Evolutionary conservation across 2,329 filamentous ascomycete species (phyloP), one percentile per base, ranked within the genome.

Genomic region (Fusarium bulbicola): DNA sequence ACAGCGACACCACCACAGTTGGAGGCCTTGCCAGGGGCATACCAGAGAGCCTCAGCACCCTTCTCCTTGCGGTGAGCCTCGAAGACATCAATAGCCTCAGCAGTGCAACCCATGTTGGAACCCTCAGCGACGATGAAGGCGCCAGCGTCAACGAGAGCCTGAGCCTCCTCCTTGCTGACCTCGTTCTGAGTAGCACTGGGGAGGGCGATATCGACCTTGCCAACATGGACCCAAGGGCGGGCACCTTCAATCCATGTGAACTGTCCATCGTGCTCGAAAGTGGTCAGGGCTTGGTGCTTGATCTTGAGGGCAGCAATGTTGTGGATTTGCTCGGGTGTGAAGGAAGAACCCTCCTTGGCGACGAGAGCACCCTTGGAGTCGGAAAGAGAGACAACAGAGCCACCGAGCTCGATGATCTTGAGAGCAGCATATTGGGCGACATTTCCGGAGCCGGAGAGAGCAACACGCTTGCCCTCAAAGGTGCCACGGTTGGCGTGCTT

Each of bases 51-150:
- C 12, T 85, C 82, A 59, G 84, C 84, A 74, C 90, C 90, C 86
- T 94, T 91, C 82, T 89, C 89, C 81, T 87, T 90, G 77, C 95
- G 90, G 79, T 91, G 87, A 24, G 88, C 89, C 89, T 98, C 95
- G 82, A 98, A 98, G 75, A 94, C 87, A 79, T 97, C 93, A 79
- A 99, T 98, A 76, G 95, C 95, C 75, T 93, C 95, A 85, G 96
- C 94, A 39, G 95, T 98, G 88, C 95, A 98, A 74, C 96, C 96
- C 96, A 99, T 98, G 91, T 98, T 98, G 85, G 93, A 96, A 64
- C 96, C 96, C 86, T 99, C 96, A 66, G 96, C 96, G 76, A 98
- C 92, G 87, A 94, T 97, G 82, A 92, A 90, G 80, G 89, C 89
- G 76, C 95, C 95, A 67, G 89, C 89, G 56, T 88, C 88, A 67